Percentiles rank a stretch among this genome's conserved stretches.
phyloP scores from a whole-genome alignment of 1,284 basidiomycete genomes.

The Taiwanofungus camphoratus region DNA sequence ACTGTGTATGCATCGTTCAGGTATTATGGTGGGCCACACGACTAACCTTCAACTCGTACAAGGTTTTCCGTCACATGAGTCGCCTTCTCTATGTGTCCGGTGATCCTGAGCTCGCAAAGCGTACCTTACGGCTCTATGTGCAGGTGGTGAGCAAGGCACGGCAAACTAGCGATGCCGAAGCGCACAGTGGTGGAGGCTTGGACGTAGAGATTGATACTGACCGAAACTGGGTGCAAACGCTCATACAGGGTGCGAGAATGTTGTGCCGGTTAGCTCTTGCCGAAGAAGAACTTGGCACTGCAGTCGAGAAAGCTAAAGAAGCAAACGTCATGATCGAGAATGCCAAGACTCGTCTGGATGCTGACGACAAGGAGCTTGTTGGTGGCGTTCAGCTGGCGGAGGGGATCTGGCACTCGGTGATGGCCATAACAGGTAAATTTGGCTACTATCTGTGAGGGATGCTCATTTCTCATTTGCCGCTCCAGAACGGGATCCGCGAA shows the following conservation, averaged over 20 bases:
- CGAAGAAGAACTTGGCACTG: conserved; percentile 35
- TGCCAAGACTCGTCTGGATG: conserved; percentile 47
- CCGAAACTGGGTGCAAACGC: conserved; percentile 61
- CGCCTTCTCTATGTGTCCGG: conserved; percentile 64
- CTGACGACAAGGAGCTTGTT: conserved; percentile 38
- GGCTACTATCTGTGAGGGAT: not conserved
- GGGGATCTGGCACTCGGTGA: conserved; percentile 56
- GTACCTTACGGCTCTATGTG: conserved; percentile 78
- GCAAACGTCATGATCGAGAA: conserved; percentile 52
- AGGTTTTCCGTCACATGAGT: conserved; percentile 78
- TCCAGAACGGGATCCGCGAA: conserved; percentile 62
- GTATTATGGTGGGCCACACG: conserved; percentile 89
- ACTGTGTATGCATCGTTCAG: conserved; percentile 29
- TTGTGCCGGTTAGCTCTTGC: conserved; percentile 48
- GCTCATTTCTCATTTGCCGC: conserved; percentile 4
- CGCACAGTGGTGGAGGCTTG: conserved; percentile 25
- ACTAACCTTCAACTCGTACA: conserved; percentile 87
- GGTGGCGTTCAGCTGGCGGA: conserved; percentile 60
- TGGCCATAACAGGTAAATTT: conserved; percentile 52
- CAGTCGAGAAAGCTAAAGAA: conserved; percentile 45
- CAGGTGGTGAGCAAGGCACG: conserved; percentile 78
- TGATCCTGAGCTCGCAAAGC: conserved; percentile 62
- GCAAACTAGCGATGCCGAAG: conserved; percentile 22
- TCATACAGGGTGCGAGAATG: conserved; percentile 73
- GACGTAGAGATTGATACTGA: conserved; percentile 54